These are phyloP conservation scores for Saccharomycopsis sp. DNA, from an alignment of 805 yeast species.

Conservation along the genomic window DNA sequence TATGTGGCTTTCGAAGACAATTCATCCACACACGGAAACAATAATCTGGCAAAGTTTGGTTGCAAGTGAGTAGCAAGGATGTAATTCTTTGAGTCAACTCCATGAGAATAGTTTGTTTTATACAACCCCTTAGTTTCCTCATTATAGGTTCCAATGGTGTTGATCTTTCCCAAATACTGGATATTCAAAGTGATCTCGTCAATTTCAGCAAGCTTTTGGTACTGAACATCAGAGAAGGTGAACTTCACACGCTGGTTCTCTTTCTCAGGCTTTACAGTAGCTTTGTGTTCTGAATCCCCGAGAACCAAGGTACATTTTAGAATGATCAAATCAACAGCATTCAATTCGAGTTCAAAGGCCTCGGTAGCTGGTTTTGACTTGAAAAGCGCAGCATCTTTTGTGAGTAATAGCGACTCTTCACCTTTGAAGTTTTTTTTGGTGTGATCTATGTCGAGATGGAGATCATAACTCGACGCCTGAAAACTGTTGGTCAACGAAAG, in stretches of 20 bases:
- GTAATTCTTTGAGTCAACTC: slow-evolving; percentile 28
- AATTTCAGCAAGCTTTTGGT: slow-evolving; percentile 22
- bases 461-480: slow-evolving; percentile 32
- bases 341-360: slow-evolving; percentile 28
- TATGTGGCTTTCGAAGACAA: slow-evolving; percentile 47
- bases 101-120: slow-evolving; percentile 55
- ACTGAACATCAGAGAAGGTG: slow-evolving; percentile 25
- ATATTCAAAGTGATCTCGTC: slow-evolving; percentile 25
- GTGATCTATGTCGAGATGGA: slow-evolving; percentile 36
- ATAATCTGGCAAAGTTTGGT: slow-evolving; percentile 54
- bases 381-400: slow-evolving; percentile 17
- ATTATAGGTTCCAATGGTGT: slow-evolving; percentile 42
- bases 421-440: slow-evolving; percentile 44
- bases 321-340: slow-evolving; percentile 32
- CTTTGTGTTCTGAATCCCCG: slow-evolving; percentile 24
- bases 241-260: slow-evolving; percentile 32
- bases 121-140: slow-evolving; percentile 62
- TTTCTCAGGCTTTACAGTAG: slow-evolving; percentile 35
- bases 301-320: slow-evolving; percentile 12
- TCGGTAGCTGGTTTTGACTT: slow-evolving; percentile 4
- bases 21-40: slow-evolving; percentile 71
- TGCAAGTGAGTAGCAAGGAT: slow-evolving; percentile 68
- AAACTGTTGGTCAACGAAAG: slow-evolving; percentile 1
- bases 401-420: slow-evolving; percentile 27
- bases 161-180: slow-evolving; percentile 45